Percentiles rank a stretch among this genome's conserved stretches.
Evolutionary conservation across 2,329 filamentous ascomycete species (phyloP).

Genomic region (Penicillium concentricum): DNA sequence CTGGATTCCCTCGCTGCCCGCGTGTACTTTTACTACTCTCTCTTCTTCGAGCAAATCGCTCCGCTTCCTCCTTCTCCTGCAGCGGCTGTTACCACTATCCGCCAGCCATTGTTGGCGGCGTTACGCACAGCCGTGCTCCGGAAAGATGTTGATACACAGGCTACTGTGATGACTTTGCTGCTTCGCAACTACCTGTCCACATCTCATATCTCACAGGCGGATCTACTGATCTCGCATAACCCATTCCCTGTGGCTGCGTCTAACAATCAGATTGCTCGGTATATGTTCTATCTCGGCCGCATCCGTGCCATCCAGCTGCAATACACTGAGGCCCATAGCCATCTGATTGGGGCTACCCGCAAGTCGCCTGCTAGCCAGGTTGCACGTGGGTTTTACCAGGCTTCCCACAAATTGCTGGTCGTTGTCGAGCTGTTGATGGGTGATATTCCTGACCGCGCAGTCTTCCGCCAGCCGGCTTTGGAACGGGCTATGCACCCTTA

Average conservation of each 20-base stretch:
- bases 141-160: slow-evolving; percentile 96
- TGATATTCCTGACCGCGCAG: slow-evolving; percentile 91
- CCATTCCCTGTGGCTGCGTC: slow-evolving; percentile 91
- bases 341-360: slow-evolving; percentile 86
- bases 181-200: slow-evolving; percentile 95
- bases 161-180: slow-evolving; percentile 89
- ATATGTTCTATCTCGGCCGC: slow-evolving; percentile 94
- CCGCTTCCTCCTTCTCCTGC: slow-evolving; percentile 85
- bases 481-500: slow-evolving; percentile 89
- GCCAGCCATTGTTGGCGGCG: slow-evolving; percentile 80
- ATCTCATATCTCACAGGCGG: slow-evolving; percentile 94
- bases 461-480: slow-evolving; percentile 85
- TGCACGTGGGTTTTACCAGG: slow-evolving; percentile 92
- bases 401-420: slow-evolving; percentile 91
- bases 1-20: slow-evolving; percentile 91
- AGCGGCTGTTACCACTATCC: slow-evolving; percentile 81
- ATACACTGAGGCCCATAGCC: slow-evolving; percentile 95
- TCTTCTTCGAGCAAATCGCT: slow-evolving; percentile 89
- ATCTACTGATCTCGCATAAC: slow-evolving; percentile 92
- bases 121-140: slow-evolving; percentile 92
- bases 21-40: slow-evolving; percentile 95
- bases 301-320: slow-evolving; percentile 95
- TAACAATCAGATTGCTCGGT: slow-evolving; percentile 97
- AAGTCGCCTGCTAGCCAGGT: slow-evolving; percentile 90
- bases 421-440: slow-evolving; percentile 98